Evolutionary conservation across 129 eudicot genomes (phyloP), one percentile per base, ranked within the genome.

Genomic region (Lactuca sativa): DNA sequence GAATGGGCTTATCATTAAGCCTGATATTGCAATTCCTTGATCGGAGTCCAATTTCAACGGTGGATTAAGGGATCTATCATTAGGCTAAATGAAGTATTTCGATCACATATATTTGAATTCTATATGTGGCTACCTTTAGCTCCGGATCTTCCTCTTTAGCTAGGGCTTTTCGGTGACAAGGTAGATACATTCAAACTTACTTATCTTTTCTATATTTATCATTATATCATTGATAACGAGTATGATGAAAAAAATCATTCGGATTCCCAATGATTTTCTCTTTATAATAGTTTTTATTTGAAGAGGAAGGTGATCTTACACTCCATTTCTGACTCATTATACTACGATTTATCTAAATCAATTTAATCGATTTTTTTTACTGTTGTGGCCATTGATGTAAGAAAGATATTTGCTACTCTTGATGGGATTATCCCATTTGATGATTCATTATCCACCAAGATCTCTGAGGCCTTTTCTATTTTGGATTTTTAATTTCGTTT

Each of bases 61-160:
- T 85, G 70, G 78, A 75, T 85, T 62, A 58, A 85, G 79, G 82
- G 82, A 82, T 85, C 86, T 85, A 85, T 85, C 85, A 78, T 85
- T 76, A 85, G 90, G 90, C 90, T 0, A 85, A 11, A 64, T 32
- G 13, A 73, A 65, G 9, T 75, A 36, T 21, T 62, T 43, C 55
- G 41, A 15, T 52, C 75, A 68, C 73, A 59, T 75, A 62, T 78
- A 55, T 14, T 62, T 37, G 66, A 72, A 75, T 51, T 78, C 70
- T 80, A 44, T 76, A 57, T 69, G 79, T 74, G 66, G 82, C 85
- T 82, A 54, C 81, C 85, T 86, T 79, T 83, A 79, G 84, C 85
- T 83, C 84, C 88, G 71, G 77, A 40, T 67, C 44, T 62, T 55
- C 67, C 73, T 59, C 32, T 34, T 36, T 49, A 37, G 60, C 60